Base-by-base conservation (phyloP, 768 basidiomycete genomes). In the Lentinula boryana region DNA sequence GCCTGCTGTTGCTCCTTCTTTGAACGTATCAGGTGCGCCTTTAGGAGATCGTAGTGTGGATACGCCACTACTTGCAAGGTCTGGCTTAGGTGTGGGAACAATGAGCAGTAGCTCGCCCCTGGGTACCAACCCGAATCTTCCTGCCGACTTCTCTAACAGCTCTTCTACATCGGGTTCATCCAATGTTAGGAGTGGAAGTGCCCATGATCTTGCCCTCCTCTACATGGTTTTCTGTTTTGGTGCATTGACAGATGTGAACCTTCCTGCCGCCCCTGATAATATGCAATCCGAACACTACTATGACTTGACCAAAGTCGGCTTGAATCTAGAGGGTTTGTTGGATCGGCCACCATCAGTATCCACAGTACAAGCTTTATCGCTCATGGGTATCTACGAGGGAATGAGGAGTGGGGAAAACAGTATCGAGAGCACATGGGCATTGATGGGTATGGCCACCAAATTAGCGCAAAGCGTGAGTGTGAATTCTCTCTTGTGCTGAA, bases 321-420 rank as follows among this genome's bases (percentile, higher is more conserved):
- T 91, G 66, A 84, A 80, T 38, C 69, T 90, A 27, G 85, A 88
- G 65, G 87, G 87, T 1, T 81, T 90, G 2, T 66, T 89, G 58
- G 88, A 89, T 56, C 76, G 86, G 5, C 85, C 89, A 0, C 88
- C 89, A 0, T 83, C 83, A n/a, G 84, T 90, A 2, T 75, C 84
- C 21, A 89, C 87, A 0, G 80, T 89, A 7, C 88, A 90, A 69
- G 78, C 85, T 0, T 67, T 91, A 48, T 79, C 83, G 12, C 68
- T 89, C 59, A 83, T 91, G 77, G 87, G 80, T 1, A 88, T 91
- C 54, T 89, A 86, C 62, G 82, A 89, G 68, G 88, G 88, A 0
- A 65, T 90, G 41, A 80, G 80, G 63, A 83, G 83, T 5, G 82
- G 82, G 32, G 87, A 90, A 64, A 83, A 88, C 55, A 87, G 86